A percentile compares a stretch with the other conserved stretches of the same genome.
phyloP scores from a whole-genome alignment of 1,284 basidiomycete species.

The Sphagnurus paluster region DNA sequence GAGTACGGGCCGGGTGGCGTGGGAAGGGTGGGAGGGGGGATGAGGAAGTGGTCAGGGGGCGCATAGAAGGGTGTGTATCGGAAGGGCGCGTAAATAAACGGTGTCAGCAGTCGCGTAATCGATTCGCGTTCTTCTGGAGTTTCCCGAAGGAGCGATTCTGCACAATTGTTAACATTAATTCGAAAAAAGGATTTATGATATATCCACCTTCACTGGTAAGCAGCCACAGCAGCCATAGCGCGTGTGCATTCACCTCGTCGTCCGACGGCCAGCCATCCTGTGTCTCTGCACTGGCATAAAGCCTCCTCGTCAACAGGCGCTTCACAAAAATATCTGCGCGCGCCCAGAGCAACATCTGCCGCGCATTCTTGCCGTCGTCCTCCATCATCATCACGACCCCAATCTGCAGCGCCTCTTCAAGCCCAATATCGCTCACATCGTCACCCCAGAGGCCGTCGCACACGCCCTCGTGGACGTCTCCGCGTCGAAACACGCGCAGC shows the following conservation, averaged over 20 bases:
- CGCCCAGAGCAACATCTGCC: slow-evolving; percentile 49
- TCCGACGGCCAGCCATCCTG: slow-evolving; percentile 55
- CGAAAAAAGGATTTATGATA: not conserved
- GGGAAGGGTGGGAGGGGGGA: slow-evolving; percentile 26
- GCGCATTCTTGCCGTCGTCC: slow-evolving; percentile 67
- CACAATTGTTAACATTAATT: not conserved
- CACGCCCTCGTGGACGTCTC: slow-evolving; percentile 28
- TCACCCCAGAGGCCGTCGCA: not conserved
- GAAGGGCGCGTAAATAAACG: slow-evolving; percentile 55
- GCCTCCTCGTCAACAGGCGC: slow-evolving; percentile 38
- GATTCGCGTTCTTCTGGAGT: slow-evolving; percentile 37
- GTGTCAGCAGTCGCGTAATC: slow-evolving; percentile 52
- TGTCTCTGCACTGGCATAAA: slow-evolving; percentile 36
- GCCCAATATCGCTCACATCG: not conserved
- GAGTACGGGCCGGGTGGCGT: slow-evolving; percentile 60
- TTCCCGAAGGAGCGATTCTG: slow-evolving; percentile 51
- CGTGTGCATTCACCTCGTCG: slow-evolving; percentile 44
- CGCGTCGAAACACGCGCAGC: slow-evolving; percentile 41
- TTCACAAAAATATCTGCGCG: slow-evolving; percentile 45
- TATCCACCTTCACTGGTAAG: slow-evolving; percentile 46
- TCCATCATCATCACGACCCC: slow-evolving; percentile 66
- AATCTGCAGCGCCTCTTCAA: slow-evolving; percentile 46
- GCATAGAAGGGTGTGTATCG: slow-evolving; percentile 58
- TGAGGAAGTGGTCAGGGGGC: slow-evolving; percentile 55
- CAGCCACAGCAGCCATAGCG: slow-evolving; percentile 59